A percentile compares a stretch with the other conserved stretches of the same genome.
Conservation (phyloP, 805 yeast genomes). For the Yamadazyma ubonensis region DNA sequence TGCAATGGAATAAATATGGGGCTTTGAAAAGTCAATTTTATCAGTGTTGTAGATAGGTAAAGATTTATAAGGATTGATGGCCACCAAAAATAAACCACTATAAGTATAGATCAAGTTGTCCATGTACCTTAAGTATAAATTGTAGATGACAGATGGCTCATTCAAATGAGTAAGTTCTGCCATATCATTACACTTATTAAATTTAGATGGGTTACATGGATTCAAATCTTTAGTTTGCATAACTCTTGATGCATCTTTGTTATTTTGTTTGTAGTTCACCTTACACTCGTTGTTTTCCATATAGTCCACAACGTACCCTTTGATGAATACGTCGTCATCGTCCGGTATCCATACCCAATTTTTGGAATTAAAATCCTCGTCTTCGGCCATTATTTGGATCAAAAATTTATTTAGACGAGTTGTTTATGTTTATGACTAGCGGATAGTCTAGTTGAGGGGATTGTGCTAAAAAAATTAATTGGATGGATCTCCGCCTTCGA, state of each 20-base stretch:
- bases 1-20: slow-evolving; percentile 86
- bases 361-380: slow-evolving; percentile 40
- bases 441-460: neutral
- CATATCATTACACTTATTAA: slow-evolving; percentile 90
- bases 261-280: slow-evolving; percentile 37
- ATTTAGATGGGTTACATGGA: slow-evolving; percentile 83
- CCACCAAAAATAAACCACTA: slow-evolving; percentile 92
- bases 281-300: slow-evolving; percentile 34
- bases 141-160: slow-evolving; percentile 93
- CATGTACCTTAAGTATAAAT: slow-evolving; percentile 70
- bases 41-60: slow-evolving; percentile 69
- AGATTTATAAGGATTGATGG: slow-evolving; percentile 85
- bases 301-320: slow-evolving; percentile 56
- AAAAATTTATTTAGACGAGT: neutral
- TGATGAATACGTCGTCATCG: slow-evolving; percentile 50
- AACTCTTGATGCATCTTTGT: slow-evolving; percentile 42
- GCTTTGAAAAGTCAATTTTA: slow-evolving; percentile 48
- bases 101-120: slow-evolving; percentile 86
- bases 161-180: slow-evolving; percentile 92
- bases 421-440: neutral
- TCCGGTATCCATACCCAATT: slow-evolving; percentile 82
- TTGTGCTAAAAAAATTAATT: neutral
- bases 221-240: slow-evolving; percentile 47
- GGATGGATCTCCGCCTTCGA: too few relatives aligned
- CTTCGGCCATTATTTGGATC: slow-evolving; percentile 17